Evolutionary conservation across 257 asterid genomes (phyloP), one percentile per base, ranked within the genome.

Genomic region (Lavandula angustifolia): DNA sequence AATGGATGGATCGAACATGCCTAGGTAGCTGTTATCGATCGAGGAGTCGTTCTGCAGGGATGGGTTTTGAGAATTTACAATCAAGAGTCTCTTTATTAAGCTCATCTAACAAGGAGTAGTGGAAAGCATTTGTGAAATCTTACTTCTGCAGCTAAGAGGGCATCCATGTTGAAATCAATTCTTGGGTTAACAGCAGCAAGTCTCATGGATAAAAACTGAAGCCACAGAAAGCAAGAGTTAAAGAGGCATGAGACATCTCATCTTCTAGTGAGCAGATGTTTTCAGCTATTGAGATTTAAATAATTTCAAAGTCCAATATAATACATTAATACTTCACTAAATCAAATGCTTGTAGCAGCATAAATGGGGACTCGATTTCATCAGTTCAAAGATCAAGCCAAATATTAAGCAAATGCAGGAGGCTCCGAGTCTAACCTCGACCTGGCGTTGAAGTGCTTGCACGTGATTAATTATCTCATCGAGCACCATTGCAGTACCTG

Each of bases 391-490:
- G 27, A 0, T n/a, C 35, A 18, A 33, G 51, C 40, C 34, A 49
- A 68, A 51, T 10, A 32, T 35, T 14, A 59, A 46, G 68, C 17
- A 14, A 27, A 47, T 46, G 32, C 49, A 44, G 35, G 49, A 40
- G 60, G n/a, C n/a, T n/a, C n/a, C 10, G 40, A 60, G 64, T 27
- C 84, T 72, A 66, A 88, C 98, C 98, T 91, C 98, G 68, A 91
- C 98, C 77, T 91, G 95, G n/a, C 94, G 89, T 67, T 91, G 98
- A 67, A 91, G 87, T 29, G 82, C 78, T 72, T 91, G 98, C 41
- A 91, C 98, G 31, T 91, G 98, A 80, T 91, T 91, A 42, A 91
- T 91, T 77, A 91, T 91, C 81, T 88, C 98, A 83, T 91, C 96
- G 80, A 91, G 80, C 66, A 91, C 96, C 89, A 89, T 75, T 74